Evolutionary conservation across 2,329 filamentous ascomycete species (phyloP), one percentile per base, ranked within the genome.

Genomic region (Cercospora zeina): DNA sequence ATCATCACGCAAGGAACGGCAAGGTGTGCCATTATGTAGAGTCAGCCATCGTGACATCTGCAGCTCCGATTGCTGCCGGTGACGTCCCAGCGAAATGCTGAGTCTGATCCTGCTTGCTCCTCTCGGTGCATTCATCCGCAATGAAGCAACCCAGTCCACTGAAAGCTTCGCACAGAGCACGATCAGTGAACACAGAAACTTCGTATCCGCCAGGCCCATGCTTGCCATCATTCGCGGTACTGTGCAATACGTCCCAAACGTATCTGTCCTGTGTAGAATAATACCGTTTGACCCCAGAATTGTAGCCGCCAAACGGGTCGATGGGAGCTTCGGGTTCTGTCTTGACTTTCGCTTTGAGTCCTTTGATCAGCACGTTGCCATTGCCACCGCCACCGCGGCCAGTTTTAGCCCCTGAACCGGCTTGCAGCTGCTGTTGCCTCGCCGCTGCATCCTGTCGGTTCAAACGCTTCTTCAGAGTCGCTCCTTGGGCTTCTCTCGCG

Each of bases 111-210:
- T 51, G 47, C 47, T 19, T 51, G 24, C 30, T 33, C 4, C 24
- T 13, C 47, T 31, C 47, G 11, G 24, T 33, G 30, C 24, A 51
- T 19, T 51, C 47, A n/a, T 51, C 47, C 30, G 47, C 47, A 45
- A 99, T 81, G 69, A 96, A 96, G 45, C 96, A 90, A 0, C 90
- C 91, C 63, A 99, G 76, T 0, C 96, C 95, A 0, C 90, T 87
- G 77, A 97, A 97, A 0, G 93, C 92, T 73, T 97, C 93, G 64
- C 91, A 89, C 73, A 99, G 79, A 24, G 90, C 88, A 24, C 93
- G 83, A 7, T 87, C 82, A 70, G 91, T 90, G 73, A 95, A 97
- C 73, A 96, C 92, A 34, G 84, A 81, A 47, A 93, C 80, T 70
- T 88, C 87, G 77, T 96, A 97, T 0, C 95, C 96, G 33, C 92